Evolutionary conservation across 345 rosid genomes (phyloP).

Genomic region (Heritiera fomes): DNA sequence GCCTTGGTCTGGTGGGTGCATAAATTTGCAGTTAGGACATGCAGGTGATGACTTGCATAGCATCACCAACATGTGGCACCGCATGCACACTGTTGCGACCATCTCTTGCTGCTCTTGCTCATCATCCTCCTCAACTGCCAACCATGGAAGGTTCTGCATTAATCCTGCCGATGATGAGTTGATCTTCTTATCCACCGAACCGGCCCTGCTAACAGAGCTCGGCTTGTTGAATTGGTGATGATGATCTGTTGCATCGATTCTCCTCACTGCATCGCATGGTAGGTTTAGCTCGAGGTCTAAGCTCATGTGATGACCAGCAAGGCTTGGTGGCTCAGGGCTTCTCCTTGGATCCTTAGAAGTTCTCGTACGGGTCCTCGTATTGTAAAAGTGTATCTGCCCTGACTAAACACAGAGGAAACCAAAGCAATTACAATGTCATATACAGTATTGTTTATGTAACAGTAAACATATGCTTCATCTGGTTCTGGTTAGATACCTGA

Average conservation of each 20-base stretch:
- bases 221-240: slow-evolving; percentile 16
- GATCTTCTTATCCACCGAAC: slow-evolving; percentile 20
- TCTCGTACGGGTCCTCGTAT: slow-evolving; percentile 57
- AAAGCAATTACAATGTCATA: background rate
- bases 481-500: slow-evolving; percentile 41
- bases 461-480: background rate
- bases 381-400: slow-evolving; percentile 65
- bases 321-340: slow-evolving; percentile 32
- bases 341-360: slow-evolving; percentile 52
- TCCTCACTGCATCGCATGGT: slow-evolving; percentile 41
- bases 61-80: slow-evolving; percentile 89
- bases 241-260: slow-evolving; percentile 13
- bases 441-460: background rate
- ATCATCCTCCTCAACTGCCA: slow-evolving; percentile 33
- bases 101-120: slow-evolving; percentile 47
- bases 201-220: slow-evolving; percentile 16
- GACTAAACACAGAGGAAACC: slow-evolving; percentile 36
- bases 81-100: slow-evolving; percentile 75
- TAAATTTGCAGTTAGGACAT: slow-evolving; percentile 92
- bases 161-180: slow-evolving; percentile 23
- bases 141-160: slow-evolving; percentile 47
- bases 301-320: slow-evolving; percentile 44
- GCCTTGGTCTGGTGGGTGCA: slow-evolving; percentile 66
- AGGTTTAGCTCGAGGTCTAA: slow-evolving; percentile 80
- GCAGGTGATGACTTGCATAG: slow-evolving; percentile 67